Evolutionary conservation across 768 basidiomycete genomes (phyloP).

Genomic region (Boletellus emodensis): DNA sequence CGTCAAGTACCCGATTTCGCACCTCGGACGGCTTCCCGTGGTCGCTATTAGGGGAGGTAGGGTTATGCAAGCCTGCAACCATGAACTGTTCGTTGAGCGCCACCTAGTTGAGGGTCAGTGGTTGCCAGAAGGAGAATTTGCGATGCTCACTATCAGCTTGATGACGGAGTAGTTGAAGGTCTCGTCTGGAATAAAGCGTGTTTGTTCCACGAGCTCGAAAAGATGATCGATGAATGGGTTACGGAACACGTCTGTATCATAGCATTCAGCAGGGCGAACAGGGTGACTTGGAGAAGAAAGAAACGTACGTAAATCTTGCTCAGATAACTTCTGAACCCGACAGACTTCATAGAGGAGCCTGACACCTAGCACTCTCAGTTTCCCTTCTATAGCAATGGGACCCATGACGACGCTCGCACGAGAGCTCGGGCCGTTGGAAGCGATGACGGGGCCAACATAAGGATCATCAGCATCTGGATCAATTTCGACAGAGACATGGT

Average conservation of each 20-base stretch:
- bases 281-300: neutral
- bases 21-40: constrained; percentile 35
- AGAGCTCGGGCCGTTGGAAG: constrained; percentile 24
- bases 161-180: constrained; percentile 94
- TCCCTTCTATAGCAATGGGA: constrained; percentile 76
- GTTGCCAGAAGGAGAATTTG: neutral
- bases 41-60: constrained; percentile 20
- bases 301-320: constrained; percentile 72
- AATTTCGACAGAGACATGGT: constrained; percentile 76
- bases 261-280: constrained; percentile 6
- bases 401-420: constrained; percentile 39
- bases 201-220: constrained; percentile 92
- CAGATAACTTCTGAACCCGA: constrained; percentile 78
- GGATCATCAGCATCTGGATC: constrained; percentile 69
- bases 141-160: constrained; percentile 73
- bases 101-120: constrained; percentile 48
- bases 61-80: constrained; percentile 65
- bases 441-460: constrained; percentile 41
- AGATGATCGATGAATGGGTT: constrained; percentile 84
- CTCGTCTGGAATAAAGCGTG: constrained; percentile 83
- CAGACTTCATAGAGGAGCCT: constrained; percentile 89
- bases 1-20: constrained; percentile 76
- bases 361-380: constrained; percentile 67
- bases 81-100: constrained; percentile 98
- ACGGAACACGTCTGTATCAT: constrained; percentile 62